Base-by-base conservation (phyloP, 768 basidiomycete species). In the Lactarius vividus region DNA sequence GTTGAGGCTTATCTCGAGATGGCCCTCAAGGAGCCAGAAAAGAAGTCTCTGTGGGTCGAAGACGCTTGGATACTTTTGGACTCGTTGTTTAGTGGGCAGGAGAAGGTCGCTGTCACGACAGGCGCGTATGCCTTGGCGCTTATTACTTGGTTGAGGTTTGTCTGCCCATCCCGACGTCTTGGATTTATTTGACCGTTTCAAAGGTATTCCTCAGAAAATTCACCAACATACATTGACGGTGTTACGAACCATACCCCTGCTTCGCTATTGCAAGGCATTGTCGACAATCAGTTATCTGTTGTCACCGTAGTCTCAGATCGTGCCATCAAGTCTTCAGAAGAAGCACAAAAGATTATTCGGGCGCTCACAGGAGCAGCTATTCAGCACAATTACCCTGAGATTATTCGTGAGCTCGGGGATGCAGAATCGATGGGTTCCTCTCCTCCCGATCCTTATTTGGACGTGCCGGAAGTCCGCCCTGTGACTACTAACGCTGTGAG, bases 71-170 rank as follows among this genome's bases (percentile, higher is more conserved):
- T 76, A 11, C 78, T 94, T 16, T 91, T 87, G 69, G 75, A 83
- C 9, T 71, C 75, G 7, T 82, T 92, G 77, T 85, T 89, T 70
- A 72, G 59, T 11, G 80, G 77, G 7, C 66, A 72, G 0, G 85
- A 87, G 63, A 78, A 77, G 8, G 75, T 84, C 15, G 66, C 70
- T 1, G 87, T 91, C 0, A 83, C 82, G 35, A 66, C 84, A 1
- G 74, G 79, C 55, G 88, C 90, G 10, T 93, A 89, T 76, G 87
- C 89, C 16, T 74, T 84, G 20, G 87, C 91, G 84, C 79, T 94
- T 15, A 76, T 84, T 37, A 79, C 84, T 1, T 84, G 84, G 75
- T 74, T 82, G 49, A 79, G 85, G 85, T 86, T 66, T 66, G 82
- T 71, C 28, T 11, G 13, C 4, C 3, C 40, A 15, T 23, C 3